phyloP scores from a whole-genome alignment of 371 early-diverging fungal species.

The Apophysomyces elegans region DNA sequence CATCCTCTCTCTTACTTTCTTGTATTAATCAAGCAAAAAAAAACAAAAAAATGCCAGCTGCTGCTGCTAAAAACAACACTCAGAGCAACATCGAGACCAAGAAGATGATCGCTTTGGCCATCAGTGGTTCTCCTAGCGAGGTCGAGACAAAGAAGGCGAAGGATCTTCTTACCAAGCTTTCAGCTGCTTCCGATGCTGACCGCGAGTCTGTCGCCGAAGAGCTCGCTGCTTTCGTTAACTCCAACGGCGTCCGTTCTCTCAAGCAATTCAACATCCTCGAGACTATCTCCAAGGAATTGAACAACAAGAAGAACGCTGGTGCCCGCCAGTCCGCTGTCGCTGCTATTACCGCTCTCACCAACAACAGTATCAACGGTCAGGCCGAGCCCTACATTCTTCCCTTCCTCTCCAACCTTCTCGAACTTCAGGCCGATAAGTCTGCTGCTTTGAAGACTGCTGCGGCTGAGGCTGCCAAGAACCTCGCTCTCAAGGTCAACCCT shows the following conservation, averaged over 20 bases:
- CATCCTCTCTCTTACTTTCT: slow-evolving; percentile 9
- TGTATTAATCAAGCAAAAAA: slow-evolving; percentile 5
- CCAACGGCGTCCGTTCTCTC: slow-evolving; percentile 62
- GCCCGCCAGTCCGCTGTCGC: slow-evolving; percentile 72
- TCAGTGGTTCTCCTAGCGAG: slow-evolving; percentile 28
- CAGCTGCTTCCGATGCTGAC: slow-evolving; percentile 61
- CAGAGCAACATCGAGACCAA: slow-evolving; percentile 44
- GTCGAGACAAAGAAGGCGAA: slow-evolving; percentile 45
- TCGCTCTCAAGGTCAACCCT: slow-evolving; percentile 56
- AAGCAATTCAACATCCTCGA: slow-evolving; percentile 57
- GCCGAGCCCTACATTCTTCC: slow-evolving; percentile 67
- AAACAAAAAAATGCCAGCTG: slow-evolving; percentile 14
- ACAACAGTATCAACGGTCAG: slow-evolving; percentile 47
- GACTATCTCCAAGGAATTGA: slow-evolving; percentile 56
- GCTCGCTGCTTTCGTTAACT: slow-evolving; percentile 51
- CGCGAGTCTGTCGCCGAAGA: slow-evolving; percentile 58
- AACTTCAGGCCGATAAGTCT: slow-evolving; percentile 72
- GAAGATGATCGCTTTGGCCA: slow-evolving; percentile 41
- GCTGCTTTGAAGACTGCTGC: slow-evolving; percentile 63
- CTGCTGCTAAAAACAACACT: slow-evolving; percentile 32
- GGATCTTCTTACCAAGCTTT: slow-evolving; percentile 48
- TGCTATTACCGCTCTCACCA: slow-evolving; percentile 61
- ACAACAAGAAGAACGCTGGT: slow-evolving; percentile 67
- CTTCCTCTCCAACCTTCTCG: slow-evolving; percentile 58
- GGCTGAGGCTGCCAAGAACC: slow-evolving; percentile 53